phyloP scores from a whole-genome alignment of 306 rosid species.

The Cotoneaster glaucophyllus region DNA sequence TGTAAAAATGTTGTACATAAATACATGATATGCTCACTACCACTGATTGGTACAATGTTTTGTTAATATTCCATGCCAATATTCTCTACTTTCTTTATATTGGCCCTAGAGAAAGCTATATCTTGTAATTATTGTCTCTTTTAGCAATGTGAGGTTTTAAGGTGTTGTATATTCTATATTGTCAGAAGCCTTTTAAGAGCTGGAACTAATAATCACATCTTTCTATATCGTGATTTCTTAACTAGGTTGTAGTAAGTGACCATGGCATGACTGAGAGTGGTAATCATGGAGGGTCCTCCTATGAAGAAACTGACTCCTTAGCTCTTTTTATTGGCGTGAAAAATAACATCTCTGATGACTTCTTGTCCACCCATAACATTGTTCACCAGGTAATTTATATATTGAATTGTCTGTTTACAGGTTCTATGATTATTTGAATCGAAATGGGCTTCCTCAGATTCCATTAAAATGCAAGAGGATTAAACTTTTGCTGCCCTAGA shows the following conservation, averaged over 20 bases:
- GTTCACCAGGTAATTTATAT: constrained; percentile 60
- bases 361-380: constrained; percentile 27
- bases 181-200: background rate
- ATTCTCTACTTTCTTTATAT: background rate
- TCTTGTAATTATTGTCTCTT: background rate
- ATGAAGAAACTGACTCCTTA: constrained; percentile 81
- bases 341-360: constrained; percentile 31
- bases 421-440: background rate
- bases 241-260: constrained; percentile 79
- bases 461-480: background rate
- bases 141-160: background rate
- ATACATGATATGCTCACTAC: background rate
- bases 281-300: constrained; percentile 90
- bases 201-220: background rate
- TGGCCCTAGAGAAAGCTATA: background rate
- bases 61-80: background rate
- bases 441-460: background rate
- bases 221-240: constrained; percentile 9
- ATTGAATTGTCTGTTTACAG: background rate
- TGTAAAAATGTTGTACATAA: background rate
- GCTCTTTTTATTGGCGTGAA: constrained; percentile 64
- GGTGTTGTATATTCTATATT: constrained; percentile 1
- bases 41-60: background rate
- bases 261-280: constrained; percentile 97
- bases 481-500: background rate